Evolutionary conservation across 1,284 basidiomycete species (phyloP), one percentile per base, ranked within the genome.

Genomic region (Pyrrhoderma noxium): DNA sequence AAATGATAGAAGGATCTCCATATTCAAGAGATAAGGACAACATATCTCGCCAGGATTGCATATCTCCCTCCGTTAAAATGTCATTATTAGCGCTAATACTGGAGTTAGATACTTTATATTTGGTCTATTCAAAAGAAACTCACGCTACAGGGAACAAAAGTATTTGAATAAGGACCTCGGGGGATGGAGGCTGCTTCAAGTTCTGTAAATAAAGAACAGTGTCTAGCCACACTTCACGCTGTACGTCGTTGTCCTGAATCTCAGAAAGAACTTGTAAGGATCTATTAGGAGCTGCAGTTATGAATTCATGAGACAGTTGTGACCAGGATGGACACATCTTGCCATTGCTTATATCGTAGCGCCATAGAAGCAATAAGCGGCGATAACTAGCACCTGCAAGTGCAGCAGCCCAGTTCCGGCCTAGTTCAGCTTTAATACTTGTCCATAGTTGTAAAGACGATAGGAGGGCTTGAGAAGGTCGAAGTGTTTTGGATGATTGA

Each of bases 201-300:
- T 11, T 31, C 40, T 36, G 46, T 8, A 47, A 23, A 39, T 47
- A 22, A 18, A n/a, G 36, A 38, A 39, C 46, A 31, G 38, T 47
- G 34, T 51, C 52, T 34, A 53, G 11, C 52, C 52, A 53, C 14
- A 53, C 16, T n/a, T 35, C 35, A 14, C 46, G 45, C 22, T 53
- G 37, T 14, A 42, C 21, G 13, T 16, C 4, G 3, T 9, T 19
- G 21, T 47, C 39, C 19, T 47, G 23, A 14, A 45, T 13, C 9
- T 49, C 42, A n/a, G n/a, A 8, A 16, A 48, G 47, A 11, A 44
- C 23, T 8, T 45, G 46, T 23, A 53, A 13, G 8, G 52, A 41
- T 13, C 47, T 41, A 13, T 45, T 45, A 5, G 46, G 46, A 31
- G 45, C 40, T 2, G 37, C 41, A 19, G 37, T 23, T 14, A 48